Conservation (phyloP, 495 filamentous ascomycete species). For the Hypoxylon lienhwacheense region DNA sequence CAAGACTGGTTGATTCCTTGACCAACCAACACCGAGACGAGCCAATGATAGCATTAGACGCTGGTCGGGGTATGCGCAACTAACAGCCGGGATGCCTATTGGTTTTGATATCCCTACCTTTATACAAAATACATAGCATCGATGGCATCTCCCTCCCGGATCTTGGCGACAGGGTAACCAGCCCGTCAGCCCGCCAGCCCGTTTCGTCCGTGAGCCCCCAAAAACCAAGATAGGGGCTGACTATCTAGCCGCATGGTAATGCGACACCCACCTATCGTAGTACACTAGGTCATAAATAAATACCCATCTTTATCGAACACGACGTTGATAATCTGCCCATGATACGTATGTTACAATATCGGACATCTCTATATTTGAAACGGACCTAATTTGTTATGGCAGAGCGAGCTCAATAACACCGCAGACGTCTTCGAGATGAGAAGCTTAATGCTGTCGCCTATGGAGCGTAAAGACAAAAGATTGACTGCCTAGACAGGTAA, state of each 20-base stretch:
- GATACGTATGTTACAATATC: constrained; percentile 9
- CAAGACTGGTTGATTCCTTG: constrained; percentile 29
- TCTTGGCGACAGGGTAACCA: constrained; percentile 24
- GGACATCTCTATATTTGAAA: constrained; percentile 10
- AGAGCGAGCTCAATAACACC: no score
- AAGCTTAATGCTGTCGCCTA: no score
- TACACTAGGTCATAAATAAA: background rate
- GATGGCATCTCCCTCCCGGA: constrained; percentile 21
- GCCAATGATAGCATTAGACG: constrained; percentile 25
- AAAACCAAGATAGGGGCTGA: constrained; percentile 16
- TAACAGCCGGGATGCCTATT: constrained; percentile 15
- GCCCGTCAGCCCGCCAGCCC: no score
- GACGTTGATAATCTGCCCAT: constrained; percentile 4
- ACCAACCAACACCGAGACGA: constrained; percentile 9
- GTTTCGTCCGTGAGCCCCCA: constrained; percentile 17
- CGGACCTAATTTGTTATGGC: constrained; percentile 1
- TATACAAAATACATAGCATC: no score
- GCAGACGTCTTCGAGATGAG: no score
- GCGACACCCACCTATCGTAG: constrained; percentile 15
- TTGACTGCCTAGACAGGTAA: background rate
- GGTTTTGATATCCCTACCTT: constrained; percentile 9
- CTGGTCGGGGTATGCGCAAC: constrained; percentile 22
- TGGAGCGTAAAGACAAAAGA: background rate
- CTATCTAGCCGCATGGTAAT: constrained; percentile 1
- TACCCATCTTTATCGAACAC: constrained; percentile 15